A percentile compares a stretch with the other conserved stretches of the same genome.
Conservation (phyloP, 495 filamentous ascomycete genomes). For the Polyplosphaeria fusca region DNA sequence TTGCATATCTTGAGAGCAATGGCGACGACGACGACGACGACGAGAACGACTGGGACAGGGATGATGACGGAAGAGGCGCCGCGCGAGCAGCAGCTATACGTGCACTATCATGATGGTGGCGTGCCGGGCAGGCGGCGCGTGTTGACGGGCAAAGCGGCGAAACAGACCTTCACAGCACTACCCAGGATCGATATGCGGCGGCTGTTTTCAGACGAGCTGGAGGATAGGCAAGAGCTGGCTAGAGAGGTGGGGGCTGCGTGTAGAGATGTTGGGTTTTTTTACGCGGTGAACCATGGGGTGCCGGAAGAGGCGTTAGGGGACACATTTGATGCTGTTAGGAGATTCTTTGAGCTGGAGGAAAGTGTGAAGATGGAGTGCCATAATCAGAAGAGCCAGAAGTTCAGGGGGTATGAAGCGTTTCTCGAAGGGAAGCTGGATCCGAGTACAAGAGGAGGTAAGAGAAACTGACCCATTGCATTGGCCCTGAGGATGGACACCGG, state of each 20-base stretch:
- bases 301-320: conserved; percentile 3
- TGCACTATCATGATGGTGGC: conserved; percentile 23
- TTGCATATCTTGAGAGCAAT: too few relatives aligned
- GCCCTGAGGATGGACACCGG: too few relatives aligned
- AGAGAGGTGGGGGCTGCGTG: conserved; percentile 49
- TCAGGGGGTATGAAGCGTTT: conserved; percentile 21
- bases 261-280: conserved; percentile 56
- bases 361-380: conserved; percentile 26
- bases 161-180: conserved; percentile 37
- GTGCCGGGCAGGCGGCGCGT: conserved; percentile 4
- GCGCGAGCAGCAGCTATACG: background rate
- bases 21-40: too few relatives aligned
- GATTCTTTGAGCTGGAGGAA: conserved; percentile 18
- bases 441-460: conserved; percentile 13
- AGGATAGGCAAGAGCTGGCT: conserved; percentile 41
- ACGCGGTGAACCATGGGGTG: conserved; percentile 43
- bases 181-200: conserved; percentile 44
- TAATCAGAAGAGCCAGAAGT: conserved; percentile 19
- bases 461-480: too few relatives aligned
- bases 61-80: background rate
- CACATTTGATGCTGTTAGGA: conserved; percentile 16
- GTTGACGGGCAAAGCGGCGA: conserved; percentile 7
- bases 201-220: conserved; percentile 36
- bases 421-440: conserved; percentile 16
- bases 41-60: too few relatives aligned